Conservation (phyloP, 2,329 filamentous ascomycete genomes). For the Aspergillus sp. region DNA sequence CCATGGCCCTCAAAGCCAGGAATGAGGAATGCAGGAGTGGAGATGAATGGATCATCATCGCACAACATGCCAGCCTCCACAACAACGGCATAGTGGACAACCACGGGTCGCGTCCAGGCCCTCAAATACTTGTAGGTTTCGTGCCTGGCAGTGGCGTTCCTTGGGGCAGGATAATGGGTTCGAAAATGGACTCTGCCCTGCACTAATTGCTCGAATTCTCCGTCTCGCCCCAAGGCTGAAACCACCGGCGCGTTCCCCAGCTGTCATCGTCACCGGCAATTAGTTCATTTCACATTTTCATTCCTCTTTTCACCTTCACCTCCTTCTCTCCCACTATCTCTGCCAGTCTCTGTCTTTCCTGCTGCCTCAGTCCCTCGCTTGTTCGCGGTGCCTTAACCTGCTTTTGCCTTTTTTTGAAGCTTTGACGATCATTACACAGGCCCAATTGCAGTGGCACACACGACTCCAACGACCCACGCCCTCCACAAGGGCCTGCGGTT, state of each 20-base stretch:
- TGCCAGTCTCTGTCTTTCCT: neutral
- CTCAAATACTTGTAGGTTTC: neutral
- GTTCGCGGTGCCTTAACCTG: neutral
- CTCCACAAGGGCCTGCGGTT: slow-evolving; percentile 3
- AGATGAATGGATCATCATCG: neutral
- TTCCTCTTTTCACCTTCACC: neutral
- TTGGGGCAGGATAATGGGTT: neutral
- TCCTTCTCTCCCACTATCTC: neutral
- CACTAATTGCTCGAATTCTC: neutral
- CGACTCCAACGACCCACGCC: slow-evolving; percentile 9
- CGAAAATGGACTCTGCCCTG: too few species aligned
- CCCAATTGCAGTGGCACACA: slow-evolving; percentile 1
- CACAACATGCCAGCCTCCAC: neutral
- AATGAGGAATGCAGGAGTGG: neutral
- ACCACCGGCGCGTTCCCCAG: slow-evolving; percentile 1
- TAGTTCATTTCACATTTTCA: neutral
- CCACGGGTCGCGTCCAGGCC: neutral
- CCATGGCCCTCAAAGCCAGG: neutral
- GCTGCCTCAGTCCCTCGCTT: neutral
- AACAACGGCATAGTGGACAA: too few species aligned
- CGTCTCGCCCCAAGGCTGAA: neutral
- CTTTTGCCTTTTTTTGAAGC: neutral
- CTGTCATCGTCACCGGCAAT: neutral
- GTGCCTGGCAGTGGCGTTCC: neutral
- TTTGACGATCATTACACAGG: neutral